Base-by-base conservation (phyloP, 208 protist genomes). In the Crithidia acanthocephali region DNA sequence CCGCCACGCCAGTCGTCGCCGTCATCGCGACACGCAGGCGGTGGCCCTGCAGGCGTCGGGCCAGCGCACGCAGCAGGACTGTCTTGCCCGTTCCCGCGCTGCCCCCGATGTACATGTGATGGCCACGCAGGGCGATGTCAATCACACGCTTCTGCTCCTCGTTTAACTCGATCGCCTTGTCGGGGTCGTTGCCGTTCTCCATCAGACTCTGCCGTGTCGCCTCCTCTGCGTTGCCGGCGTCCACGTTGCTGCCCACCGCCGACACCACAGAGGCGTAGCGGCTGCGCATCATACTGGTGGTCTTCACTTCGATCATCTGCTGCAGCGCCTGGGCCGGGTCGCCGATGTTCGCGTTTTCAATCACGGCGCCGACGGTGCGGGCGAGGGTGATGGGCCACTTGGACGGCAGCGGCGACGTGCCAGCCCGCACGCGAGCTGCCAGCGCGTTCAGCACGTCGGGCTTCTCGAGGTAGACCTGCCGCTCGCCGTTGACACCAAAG, bases 81-180 rank as follows among this genome's bases (percentile, higher is more conserved):
- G 90, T 95, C 82, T 97, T 97, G 28, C 93, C 93, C 13, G 93
- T 97, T 40, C 93, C 93, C 25, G 93, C 93, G 72, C 88, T 93
- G 27, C 93, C 93, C 35, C 90, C 90, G 73, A 97, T 92, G 67
- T 94, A 97, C 63, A 95, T 67, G 76, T 94, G 80, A 60, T 94
- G 87, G 10, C 92, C 92, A 30, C 84, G 82, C 42, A 95, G 76
- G 11, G 92, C 90, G 23, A 97, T 78, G 16, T 88, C 75, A 56
- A 97, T 94, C n/a, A 93, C 90, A 20, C 78, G 71, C 71, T 94
- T 80, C 80, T 97, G 92, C 75, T 97, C 92, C 7, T 83, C 75
- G 78, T 94, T 96, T 13, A 96, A 81, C 68, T 92, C 78, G 44
- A 94, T 84, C 15, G 70, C 63, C 45, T 79, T 9, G 23, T 66